Base-by-base conservation (phyloP, 2,329 filamentous ascomycete genomes). In the Calycina herbarum region DNA sequence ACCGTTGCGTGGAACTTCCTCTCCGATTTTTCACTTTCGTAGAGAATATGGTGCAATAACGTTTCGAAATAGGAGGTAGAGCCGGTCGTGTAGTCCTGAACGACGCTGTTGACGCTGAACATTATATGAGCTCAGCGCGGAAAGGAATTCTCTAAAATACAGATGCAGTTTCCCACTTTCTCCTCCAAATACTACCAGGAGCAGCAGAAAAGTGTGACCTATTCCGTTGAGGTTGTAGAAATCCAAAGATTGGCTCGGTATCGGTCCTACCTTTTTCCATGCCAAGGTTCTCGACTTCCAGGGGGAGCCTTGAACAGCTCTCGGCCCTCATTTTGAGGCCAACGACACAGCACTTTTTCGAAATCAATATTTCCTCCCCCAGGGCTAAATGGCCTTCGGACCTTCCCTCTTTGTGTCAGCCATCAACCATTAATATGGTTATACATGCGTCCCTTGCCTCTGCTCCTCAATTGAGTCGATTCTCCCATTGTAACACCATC, bases 381-480 rank as follows among this genome's bases (percentile, higher is more conserved):
- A 54, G 48, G 48, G 48, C 48, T 54, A 40, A 40, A 24, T 54
- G 11, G 42, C 5, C 48, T 54, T 48, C 42, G 17, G n/a, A 48
- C 17, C 42, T 40, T 48, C n/a, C 24, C 42, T 48, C 42, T n/a
- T 48, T 48, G 42, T 54, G 48, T 54, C 48, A 54, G 48, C 48
- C 48, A 54, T 20, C 48, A 54, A 54, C 48, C 20, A 54, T 54
- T 11, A 20, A 54, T 54, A n/a, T 54, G 48, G 48, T 54, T 54
- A 27, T 54, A 54, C 48, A 54, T 54, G 48, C 48, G 48, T 54
- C 20, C 48, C 48, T 54, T 54, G 48, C 48, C 20, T 54, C 48
- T 24, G 20, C 48, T 24, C 1, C 48, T 54, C 48, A 13, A 54
- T 54, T 54, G 48, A 27, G 20, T 54, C 48, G 20, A 13, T 11